Evolutionary conservation across 148 eudicot genomes (phyloP).

Genomic region (Fagopyrum tataricum): DNA sequence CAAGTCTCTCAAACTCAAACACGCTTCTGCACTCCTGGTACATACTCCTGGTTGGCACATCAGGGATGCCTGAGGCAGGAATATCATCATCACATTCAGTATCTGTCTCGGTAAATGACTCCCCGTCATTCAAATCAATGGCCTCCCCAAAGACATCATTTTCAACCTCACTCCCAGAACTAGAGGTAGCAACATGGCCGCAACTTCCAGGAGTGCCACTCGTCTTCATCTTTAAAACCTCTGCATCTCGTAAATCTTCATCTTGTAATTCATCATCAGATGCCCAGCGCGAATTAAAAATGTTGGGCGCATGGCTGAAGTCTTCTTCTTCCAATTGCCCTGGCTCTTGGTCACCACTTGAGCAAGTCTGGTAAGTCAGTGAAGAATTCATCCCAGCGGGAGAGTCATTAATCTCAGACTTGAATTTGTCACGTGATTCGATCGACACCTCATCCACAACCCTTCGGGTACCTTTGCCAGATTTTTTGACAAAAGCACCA

Average conservation of each 20-base stretch:
- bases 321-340: conserved; percentile 40
- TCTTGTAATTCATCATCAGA: conserved; percentile 28
- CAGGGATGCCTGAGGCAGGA: conserved; percentile 14
- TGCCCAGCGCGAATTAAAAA: conserved; percentile 55
- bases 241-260: neutral
- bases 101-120: conserved; percentile 4
- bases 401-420: conserved; percentile 7
- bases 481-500: conserved; percentile 2
- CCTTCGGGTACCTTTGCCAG: too few relatives aligned
- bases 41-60: conserved; percentile 29
- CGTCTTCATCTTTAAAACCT: conserved; percentile 12
- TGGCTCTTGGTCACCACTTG: conserved; percentile 24
- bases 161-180: conserved; percentile 15
- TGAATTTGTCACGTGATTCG: too few relatives aligned
- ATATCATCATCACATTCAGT: conserved; percentile 17
- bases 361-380: conserved; percentile 10
- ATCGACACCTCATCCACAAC: too few relatives aligned
- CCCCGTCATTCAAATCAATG: conserved; percentile 19
- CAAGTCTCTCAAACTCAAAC: conserved; percentile 52
- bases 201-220: conserved; percentile 38
- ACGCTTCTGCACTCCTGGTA: conserved; percentile 55
- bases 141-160: conserved; percentile 23
- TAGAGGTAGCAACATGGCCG: neutral
- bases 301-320: conserved; percentile 21
- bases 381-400: conserved; percentile 14